Evolutionary conservation across 352 stramenopile genomes (phyloP).

Genomic region (Phytophthora vignae): DNA sequence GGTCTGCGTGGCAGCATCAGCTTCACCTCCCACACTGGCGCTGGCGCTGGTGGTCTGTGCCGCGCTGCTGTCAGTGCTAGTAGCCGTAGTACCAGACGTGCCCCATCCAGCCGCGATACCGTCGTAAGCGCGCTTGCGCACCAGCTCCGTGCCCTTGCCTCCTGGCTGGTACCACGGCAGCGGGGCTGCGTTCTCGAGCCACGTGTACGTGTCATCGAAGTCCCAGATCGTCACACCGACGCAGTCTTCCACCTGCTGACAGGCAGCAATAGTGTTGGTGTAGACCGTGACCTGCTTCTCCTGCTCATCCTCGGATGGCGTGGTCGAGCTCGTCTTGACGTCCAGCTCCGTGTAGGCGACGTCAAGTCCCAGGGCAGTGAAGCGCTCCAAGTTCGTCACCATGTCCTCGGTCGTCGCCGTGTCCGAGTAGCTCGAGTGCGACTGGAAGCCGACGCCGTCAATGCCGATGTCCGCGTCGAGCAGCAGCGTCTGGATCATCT

Average conservation of each 20-base stretch:
- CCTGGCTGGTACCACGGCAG: conserved; percentile 32
- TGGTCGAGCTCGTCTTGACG: conserved; percentile 24
- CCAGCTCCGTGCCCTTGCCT: conserved; percentile 31
- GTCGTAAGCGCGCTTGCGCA: conserved; percentile 37
- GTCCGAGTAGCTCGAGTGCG: conserved; percentile 31
- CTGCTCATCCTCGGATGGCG: conserved; percentile 18
- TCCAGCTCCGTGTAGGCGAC: conserved; percentile 39
- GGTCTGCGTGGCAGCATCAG: conserved; percentile 2
- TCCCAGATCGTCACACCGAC: conserved; percentile 39
- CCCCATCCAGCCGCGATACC: conserved; percentile 31
- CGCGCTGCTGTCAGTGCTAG: conserved; percentile 3
- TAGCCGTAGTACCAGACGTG: not conserved
- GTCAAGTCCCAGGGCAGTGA: conserved; percentile 35
- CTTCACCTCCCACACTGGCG: conserved; percentile 16
- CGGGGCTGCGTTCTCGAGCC: conserved; percentile 22
- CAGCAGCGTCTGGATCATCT: conserved; percentile 34
- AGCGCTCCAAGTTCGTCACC: conserved; percentile 35
- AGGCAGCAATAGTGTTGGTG: conserved; percentile 28
- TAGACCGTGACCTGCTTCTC: conserved; percentile 28
- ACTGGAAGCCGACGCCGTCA: conserved; percentile 42
- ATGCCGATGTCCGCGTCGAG: conserved; percentile 31
- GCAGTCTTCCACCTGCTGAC: conserved; percentile 32
- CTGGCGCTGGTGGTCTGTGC: not conserved
- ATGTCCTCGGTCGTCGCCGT: conserved; percentile 19
- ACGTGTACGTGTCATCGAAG: conserved; percentile 34